Conservation (phyloP, 176 grass and related monocot species). For the Carex littledalei region DNA sequence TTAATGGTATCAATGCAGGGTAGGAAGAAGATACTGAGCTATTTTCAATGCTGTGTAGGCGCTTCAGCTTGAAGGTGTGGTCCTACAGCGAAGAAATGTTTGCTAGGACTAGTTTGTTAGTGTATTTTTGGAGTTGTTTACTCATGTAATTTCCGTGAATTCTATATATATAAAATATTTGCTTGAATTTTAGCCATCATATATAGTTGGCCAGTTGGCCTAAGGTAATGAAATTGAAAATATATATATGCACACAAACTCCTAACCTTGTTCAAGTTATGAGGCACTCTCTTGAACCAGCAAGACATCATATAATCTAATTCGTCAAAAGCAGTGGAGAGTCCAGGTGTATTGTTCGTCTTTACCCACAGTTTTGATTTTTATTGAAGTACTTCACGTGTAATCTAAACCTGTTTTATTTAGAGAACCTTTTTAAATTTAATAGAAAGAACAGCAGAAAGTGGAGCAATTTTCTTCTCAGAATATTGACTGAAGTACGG, state of each 20-base stretch:
- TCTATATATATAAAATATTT: slow-evolving; percentile 10
- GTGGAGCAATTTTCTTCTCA: no score
- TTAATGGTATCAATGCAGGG: slow-evolving; percentile 45
- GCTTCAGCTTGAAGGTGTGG: slow-evolving; percentile 35
- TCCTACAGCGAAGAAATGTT: neutral
- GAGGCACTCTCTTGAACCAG: neutral
- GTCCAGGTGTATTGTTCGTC: neutral
- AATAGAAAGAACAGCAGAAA: no score
- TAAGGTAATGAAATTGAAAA: neutral
- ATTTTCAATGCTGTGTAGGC: slow-evolving; percentile 90
- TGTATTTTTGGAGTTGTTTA: slow-evolving; percentile 8
- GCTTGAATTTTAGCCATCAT: neutral
- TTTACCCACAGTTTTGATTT: neutral
- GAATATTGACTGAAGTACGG: no score
- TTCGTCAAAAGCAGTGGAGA: neutral
- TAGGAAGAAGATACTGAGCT: slow-evolving; percentile 82
- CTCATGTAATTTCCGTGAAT: slow-evolving; percentile 1
- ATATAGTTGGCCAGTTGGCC: neutral
- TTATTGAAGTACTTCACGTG: neutral
- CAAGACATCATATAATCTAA: neutral
- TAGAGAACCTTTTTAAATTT: no score
- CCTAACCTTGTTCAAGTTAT: neutral
- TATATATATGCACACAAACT: neutral
- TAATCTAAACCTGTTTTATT: no score
- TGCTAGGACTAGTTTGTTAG: slow-evolving; percentile 14